Evolutionary conservation across 225 moss, liverwort and hornwort species (phyloP).

Genomic region (Straminergon stramineum): DNA sequence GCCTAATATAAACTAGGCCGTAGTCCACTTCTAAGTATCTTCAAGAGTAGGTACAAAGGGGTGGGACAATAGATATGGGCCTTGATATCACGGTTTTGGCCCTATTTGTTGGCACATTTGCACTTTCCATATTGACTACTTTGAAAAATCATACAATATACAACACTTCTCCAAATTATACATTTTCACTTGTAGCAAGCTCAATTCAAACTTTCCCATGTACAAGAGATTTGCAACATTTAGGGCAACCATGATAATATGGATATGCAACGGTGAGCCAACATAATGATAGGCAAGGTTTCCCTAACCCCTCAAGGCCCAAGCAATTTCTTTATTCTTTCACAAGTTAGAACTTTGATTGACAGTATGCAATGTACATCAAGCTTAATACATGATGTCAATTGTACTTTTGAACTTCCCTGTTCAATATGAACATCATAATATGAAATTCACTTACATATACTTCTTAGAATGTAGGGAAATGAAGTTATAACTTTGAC

Average conservation of each 20-base stretch:
- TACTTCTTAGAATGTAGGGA: no score
- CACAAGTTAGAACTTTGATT: no score
- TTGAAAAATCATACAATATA: background rate
- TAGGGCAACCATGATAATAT: background rate
- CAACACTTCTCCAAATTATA: background rate
- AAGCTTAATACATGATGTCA: no score
- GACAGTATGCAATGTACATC: no score
- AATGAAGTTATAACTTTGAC: no score
- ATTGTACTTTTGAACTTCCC: no score
- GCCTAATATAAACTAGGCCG: no score
- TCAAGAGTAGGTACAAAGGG: background rate
- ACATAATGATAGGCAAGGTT: background rate
- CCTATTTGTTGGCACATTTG: background rate
- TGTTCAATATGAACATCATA: no score
- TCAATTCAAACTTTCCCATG: background rate
- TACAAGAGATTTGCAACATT: background rate
- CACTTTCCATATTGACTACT: background rate
- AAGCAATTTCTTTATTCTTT: no score
- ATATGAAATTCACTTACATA: no score
- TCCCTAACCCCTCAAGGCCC: no score
- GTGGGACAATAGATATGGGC: background rate
- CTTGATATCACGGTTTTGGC: background rate
- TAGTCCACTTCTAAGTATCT: background rate
- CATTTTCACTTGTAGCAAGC: background rate
- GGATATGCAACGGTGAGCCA: background rate